Percentiles rank a stretch among this genome's conserved stretches.
Conservation (phyloP, 345 rosid genomes). For the Rhizophora apiculata region DNA sequence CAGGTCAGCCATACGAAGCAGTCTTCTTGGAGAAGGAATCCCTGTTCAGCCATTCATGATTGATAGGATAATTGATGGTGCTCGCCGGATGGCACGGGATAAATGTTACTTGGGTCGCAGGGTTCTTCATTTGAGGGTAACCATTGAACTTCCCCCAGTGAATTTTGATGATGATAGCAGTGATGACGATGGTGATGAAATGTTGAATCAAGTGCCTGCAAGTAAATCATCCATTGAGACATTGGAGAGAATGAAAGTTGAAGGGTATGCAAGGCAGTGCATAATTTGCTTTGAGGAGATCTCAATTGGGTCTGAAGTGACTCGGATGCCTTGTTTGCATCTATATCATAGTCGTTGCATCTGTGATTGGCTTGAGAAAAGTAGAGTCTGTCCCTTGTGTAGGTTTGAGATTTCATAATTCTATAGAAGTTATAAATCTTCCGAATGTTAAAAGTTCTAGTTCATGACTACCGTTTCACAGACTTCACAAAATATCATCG, state of each 20-base stretch:
- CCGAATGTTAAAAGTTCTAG: too few species aligned
- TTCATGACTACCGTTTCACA: too few species aligned
- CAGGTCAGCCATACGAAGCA: neutral
- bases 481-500: too few species aligned
- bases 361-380: neutral
- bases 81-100: neutral
- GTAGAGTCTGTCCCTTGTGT: conserved; percentile 14
- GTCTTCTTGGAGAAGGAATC: conserved; percentile 2
- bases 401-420: neutral
- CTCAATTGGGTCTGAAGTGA: neutral
- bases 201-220: too few species aligned
- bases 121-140: neutral
- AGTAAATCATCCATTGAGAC: too few species aligned
- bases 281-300: conserved; percentile 7
- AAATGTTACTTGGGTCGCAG: neutral
- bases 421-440: too few species aligned
- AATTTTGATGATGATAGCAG: too few species aligned
- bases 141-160: too few species aligned
- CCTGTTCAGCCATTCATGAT: neutral
- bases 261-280: neutral
- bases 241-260: conserved; percentile 3
- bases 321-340: conserved; percentile 13
- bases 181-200: too few species aligned
- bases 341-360: conserved; percentile 12
- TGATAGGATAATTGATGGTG: neutral